These are phyloP conservation scores for Rhizomucor miehei DNA, from an alignment of 371 early-diverging fungal genomes.

Conservation along the genomic window DNA sequence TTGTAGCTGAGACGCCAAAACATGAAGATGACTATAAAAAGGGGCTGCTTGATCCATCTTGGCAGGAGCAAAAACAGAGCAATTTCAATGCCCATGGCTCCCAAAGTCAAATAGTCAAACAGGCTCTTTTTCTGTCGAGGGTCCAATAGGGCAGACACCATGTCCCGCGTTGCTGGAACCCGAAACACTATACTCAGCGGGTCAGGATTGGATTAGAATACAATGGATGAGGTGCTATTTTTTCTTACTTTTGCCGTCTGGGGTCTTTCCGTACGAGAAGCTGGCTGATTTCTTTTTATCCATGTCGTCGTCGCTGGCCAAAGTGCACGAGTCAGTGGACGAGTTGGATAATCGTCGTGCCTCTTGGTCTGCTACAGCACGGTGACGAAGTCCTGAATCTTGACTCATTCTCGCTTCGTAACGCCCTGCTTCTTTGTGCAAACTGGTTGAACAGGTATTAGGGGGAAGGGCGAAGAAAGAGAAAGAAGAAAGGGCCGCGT, in stretches of 20 bases:
- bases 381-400: slow-evolving; percentile 30
- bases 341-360: slow-evolving; percentile 11
- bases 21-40: slow-evolving; percentile 71
- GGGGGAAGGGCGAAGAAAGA: no score
- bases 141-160: slow-evolving; percentile 71
- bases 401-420: slow-evolving; percentile 7
- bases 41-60: slow-evolving; percentile 36
- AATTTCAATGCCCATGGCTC: slow-evolving; percentile 63
- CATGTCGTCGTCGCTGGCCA: slow-evolving; percentile 15
- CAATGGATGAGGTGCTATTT: background rate
- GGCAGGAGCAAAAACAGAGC: slow-evolving; percentile 63
- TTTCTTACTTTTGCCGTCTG: slow-evolving; percentile 50
- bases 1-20: slow-evolving; percentile 91
- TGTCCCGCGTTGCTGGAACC: slow-evolving; percentile 76
- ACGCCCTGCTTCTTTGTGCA: no score
- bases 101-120: slow-evolving; percentile 75
- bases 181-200: slow-evolving; percentile 32
- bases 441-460: no score
- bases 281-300: slow-evolving; percentile 30
- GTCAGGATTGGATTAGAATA: no score
- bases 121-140: slow-evolving; percentile 63
- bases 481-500: background rate
- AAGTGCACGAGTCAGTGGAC: slow-evolving; percentile 8
- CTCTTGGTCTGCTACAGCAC: slow-evolving; percentile 7
- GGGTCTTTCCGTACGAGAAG: slow-evolving; percentile 57